phyloP scores from a whole-genome alignment of 441 rosid species.

The Jatropha multifida region DNA sequence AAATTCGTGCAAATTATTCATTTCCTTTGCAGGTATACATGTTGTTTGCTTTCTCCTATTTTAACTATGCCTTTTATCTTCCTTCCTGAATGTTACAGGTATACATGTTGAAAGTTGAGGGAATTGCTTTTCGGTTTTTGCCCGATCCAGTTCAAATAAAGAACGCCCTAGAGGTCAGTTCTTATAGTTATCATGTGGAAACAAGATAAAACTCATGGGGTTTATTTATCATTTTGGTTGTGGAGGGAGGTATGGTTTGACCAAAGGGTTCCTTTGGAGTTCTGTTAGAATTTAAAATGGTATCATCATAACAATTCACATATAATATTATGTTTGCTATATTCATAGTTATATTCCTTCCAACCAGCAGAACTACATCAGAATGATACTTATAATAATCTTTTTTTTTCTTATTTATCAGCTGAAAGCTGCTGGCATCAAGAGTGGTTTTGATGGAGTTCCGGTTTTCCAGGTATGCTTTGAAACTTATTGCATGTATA shows the following conservation, averaged over 20 bases:
- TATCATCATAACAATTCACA: neutral
- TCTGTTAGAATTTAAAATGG: neutral
- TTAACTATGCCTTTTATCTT: neutral
- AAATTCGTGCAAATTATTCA: neutral
- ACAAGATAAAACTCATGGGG: neutral
- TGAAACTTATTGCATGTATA: neutral
- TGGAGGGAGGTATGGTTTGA: neutral
- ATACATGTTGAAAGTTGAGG: constrained; percentile 83
- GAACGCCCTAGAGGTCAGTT: constrained; percentile 88
- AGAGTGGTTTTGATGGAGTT: constrained; percentile 83
- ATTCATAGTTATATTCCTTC: neutral
- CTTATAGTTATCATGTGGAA: neutral
- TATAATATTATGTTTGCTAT: neutral
- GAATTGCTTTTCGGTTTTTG: constrained; percentile 88
- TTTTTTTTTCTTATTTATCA: constrained; percentile 30
- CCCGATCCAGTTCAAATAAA: constrained; percentile 91
- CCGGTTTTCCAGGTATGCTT: constrained; percentile 85
- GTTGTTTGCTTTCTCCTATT: neutral
- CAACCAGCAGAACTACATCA: neutral
- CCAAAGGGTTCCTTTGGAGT: neutral
- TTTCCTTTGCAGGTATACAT: neutral
- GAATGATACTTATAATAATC: constrained; percentile 10
- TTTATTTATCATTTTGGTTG: neutral
- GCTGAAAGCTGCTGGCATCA: constrained; percentile 56
- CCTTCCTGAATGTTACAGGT: constrained; percentile 40